Evolutionary conservation across 495 filamentous ascomycete genomes (phyloP).

Genomic region (Tuber indicum): DNA sequence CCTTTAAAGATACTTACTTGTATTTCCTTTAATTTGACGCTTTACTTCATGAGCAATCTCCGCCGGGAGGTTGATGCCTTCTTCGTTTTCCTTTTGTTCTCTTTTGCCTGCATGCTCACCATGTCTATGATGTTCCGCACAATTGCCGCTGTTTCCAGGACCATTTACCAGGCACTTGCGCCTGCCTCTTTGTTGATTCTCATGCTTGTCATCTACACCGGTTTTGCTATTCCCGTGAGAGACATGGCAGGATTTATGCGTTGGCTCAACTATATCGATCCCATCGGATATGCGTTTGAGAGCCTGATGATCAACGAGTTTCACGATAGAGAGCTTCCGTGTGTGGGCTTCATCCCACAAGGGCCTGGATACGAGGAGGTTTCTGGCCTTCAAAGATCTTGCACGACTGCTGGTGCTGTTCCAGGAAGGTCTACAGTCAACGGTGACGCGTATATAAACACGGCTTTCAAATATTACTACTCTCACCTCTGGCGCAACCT

Average conservation of each 20-base stretch:
- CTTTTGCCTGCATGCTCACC: conserved; percentile 57
- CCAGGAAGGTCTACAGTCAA: conserved; percentile 52
- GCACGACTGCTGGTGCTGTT: conserved; percentile 53
- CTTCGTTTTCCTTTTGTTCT: conserved; percentile 71
- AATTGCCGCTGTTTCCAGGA: conserved; percentile 71
- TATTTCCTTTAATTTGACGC: conserved; percentile 57
- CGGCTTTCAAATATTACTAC: conserved; percentile 55
- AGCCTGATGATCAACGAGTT: conserved; percentile 89
- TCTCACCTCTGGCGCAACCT: conserved; percentile 67
- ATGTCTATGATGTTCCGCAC: conserved; percentile 81
- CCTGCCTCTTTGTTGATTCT: conserved; percentile 78
- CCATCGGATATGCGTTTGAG: conserved; percentile 82
- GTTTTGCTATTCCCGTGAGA: conserved; percentile 71
- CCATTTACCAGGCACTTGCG: conserved; percentile 75
- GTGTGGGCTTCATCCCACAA: conserved; percentile 56
- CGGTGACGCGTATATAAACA: conserved; percentile 55
- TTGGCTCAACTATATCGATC: conserved; percentile 84
- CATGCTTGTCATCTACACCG: conserved; percentile 77
- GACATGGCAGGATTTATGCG: conserved; percentile 79
- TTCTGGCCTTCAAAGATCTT: conserved; percentile 44
- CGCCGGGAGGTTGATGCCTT: conserved; percentile 71
- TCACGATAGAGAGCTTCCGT: conserved; percentile 56
- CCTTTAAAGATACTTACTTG: conserved; percentile 53
- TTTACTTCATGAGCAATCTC: conserved; percentile 85
- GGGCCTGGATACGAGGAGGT: conserved; percentile 45